These are phyloP conservation scores for Citrus australasica DNA, from an alignment of 345 rosid species.

Conservation along the genomic window DNA sequence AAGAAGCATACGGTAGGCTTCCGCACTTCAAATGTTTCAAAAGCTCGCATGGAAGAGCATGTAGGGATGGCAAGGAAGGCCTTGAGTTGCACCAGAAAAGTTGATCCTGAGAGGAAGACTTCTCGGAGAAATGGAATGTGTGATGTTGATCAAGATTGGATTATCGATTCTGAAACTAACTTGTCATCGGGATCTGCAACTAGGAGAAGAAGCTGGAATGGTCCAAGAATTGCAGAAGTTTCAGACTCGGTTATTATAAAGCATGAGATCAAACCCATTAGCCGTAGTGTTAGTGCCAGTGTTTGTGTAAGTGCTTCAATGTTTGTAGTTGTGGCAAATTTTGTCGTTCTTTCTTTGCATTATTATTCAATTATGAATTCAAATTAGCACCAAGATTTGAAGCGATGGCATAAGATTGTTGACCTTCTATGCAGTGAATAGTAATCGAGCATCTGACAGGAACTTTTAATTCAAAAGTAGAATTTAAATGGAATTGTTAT, in stretches of 20 bases:
- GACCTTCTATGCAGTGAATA: no score
- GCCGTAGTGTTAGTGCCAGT: slow-evolving; percentile 25
- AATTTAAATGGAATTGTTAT: neutral
- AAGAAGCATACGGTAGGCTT: slow-evolving; percentile 20
- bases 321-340: neutral
- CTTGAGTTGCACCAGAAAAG: slow-evolving; percentile 4
- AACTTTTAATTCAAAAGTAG: neutral
- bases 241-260: slow-evolving; percentile 24
- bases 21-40: slow-evolving; percentile 21
- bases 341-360: neutral
- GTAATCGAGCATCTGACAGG: neutral
- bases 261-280: slow-evolving; percentile 29
- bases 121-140: slow-evolving; percentile 9
- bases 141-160: slow-evolving; percentile 15
- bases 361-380: neutral
- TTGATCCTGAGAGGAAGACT: slow-evolving; percentile 6
- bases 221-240: slow-evolving; percentile 26
- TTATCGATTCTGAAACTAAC: slow-evolving; percentile 41
- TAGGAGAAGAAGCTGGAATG: slow-evolving; percentile 53
- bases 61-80: neutral
- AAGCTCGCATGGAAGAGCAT: neutral
- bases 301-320: slow-evolving; percentile 24
- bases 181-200: slow-evolving; percentile 16
- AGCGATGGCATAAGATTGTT: no score
- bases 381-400: neutral